A percentile compares a stretch with the other conserved stretches of the same genome.
phyloP scores from a whole-genome alignment of 2,329 filamentous ascomycete genomes.

The Diaporthe caulivora region DNA sequence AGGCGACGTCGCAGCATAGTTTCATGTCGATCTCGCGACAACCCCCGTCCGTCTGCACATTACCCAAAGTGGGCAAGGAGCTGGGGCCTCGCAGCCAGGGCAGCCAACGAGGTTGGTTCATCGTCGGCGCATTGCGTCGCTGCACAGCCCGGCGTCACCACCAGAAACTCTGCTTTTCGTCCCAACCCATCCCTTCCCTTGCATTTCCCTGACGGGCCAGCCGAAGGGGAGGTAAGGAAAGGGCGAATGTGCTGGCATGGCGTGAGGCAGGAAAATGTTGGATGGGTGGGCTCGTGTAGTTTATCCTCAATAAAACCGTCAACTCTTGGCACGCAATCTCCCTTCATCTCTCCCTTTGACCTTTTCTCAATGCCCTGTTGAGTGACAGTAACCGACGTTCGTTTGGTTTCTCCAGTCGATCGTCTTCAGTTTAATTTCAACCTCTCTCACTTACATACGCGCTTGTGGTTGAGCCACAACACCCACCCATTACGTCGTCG shows the following conservation, averaged over 20 bases:
- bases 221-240: not conserved
- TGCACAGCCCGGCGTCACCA: slow-evolving; percentile 32
- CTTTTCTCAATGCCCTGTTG: not conserved
- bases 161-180: slow-evolving; percentile 3
- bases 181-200: slow-evolving; percentile 17
- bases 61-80: slow-evolving; percentile 7
- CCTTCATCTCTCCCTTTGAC: slow-evolving; percentile 17
- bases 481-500: not conserved
- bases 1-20: slow-evolving; percentile 37
- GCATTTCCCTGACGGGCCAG: slow-evolving; percentile 21
- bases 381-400: not conserved
- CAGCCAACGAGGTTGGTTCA: not conserved
- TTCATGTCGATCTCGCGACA: slow-evolving; percentile 37
- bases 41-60: slow-evolving; percentile 8
- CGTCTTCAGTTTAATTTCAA: not conserved
- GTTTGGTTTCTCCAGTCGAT: slow-evolving; percentile 24
- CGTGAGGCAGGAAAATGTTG: no score
- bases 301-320: slow-evolving; percentile 32
- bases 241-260: slow-evolving; percentile 27
- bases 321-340: slow-evolving; percentile 27
- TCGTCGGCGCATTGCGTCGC: slow-evolving; percentile 19
- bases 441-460: slow-evolving; percentile 1
- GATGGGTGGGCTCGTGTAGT: slow-evolving; percentile 8
- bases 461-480: slow-evolving; percentile 27
- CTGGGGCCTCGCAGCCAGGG: slow-evolving; percentile 12